Conservation (phyloP, 176 grass and related monocot species). For the Dactylis glomerata region DNA sequence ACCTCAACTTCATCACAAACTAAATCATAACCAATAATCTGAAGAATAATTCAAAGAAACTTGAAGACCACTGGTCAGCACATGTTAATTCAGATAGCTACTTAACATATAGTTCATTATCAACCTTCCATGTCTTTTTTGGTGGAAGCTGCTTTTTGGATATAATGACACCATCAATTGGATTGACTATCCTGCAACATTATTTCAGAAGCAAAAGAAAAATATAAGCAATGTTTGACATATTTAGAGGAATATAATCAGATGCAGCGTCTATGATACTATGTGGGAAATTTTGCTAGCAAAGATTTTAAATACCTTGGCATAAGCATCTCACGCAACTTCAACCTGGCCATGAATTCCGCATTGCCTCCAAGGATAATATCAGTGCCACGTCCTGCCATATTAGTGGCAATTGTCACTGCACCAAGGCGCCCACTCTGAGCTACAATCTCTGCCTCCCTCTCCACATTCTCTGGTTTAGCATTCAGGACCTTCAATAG, state of each 20-base stretch:
- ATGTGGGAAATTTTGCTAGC: neutral
- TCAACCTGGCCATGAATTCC: slow-evolving; percentile 96
- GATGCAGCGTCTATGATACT: neutral
- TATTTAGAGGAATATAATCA: neutral
- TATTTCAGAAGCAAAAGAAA: slow-evolving; percentile 29
- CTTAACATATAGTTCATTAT: slow-evolving; percentile 26
- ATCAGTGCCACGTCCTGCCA: slow-evolving; percentile 97
- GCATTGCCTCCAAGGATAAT: slow-evolving; percentile 98
- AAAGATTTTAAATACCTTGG: slow-evolving; percentile 58
- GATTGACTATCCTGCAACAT: slow-evolving; percentile 73
- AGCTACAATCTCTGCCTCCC: slow-evolving; percentile 96
- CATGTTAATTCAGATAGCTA: slow-evolving; percentile 18
- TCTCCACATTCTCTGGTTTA: slow-evolving; percentile 97
- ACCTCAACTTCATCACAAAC: slow-evolving; percentile 25
- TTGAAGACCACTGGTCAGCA: neutral
- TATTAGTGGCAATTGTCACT: slow-evolving; percentile 97
- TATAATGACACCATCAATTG: slow-evolving; percentile 61
- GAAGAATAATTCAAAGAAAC: slow-evolving; percentile 1
- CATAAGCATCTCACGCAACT: slow-evolving; percentile 91
- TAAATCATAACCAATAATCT: slow-evolving; percentile 12
- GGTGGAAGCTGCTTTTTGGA: slow-evolving; percentile 77
- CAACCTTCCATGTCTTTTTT: slow-evolving; percentile 92
- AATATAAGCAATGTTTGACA: slow-evolving; percentile 8
- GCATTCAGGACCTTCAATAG: slow-evolving; percentile 87
- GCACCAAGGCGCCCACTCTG: slow-evolving; percentile 94